A percentile compares a stretch with the other conserved stretches of the same genome.
phyloP scores from a whole-genome alignment of 495 filamentous ascomycete genomes.

The Penicillium tannophilum region DNA sequence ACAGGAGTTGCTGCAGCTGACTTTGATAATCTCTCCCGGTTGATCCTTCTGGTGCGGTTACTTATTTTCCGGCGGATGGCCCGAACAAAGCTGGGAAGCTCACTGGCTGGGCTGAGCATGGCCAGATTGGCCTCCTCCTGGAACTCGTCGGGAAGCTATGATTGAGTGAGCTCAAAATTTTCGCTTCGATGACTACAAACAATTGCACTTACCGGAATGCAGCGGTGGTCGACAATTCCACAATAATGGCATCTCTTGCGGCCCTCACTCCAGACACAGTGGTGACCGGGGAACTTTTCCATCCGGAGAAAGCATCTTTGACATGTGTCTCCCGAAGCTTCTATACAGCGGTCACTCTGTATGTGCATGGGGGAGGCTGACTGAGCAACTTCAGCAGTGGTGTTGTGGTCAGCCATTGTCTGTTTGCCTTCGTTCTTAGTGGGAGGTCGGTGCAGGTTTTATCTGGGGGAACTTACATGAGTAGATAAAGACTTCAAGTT shows the following conservation, averaged over 20 bases:
- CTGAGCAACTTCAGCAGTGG: not conserved
- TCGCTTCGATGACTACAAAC: not conserved
- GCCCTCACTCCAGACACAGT: not conserved
- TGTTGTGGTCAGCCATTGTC: not conserved
- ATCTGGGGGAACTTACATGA: not conserved
- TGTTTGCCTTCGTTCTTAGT: not conserved
- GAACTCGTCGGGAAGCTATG: constrained; percentile 7
- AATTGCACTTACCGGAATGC: constrained; percentile 3
- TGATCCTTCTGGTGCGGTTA: not conserved
- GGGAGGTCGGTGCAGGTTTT: not conserved
- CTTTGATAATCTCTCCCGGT: not conserved
- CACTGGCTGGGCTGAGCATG: not conserved
- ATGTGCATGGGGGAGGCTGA: not conserved
- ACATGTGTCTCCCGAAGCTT: not conserved
- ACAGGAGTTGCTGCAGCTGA: not conserved
- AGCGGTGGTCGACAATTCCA: not conserved
- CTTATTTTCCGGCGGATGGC: constrained; percentile 4
- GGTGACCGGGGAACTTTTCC: not conserved
- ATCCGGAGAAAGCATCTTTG: constrained; percentile 15
- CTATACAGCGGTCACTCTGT: not conserved
- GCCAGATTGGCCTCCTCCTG: not conserved
- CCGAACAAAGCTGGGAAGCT: not conserved
- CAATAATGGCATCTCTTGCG: constrained; percentile 8
- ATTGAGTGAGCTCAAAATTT: not conserved
- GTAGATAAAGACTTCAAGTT: not conserved